Evolutionary conservation across 176 grass and related monocot genomes (phyloP).

Genomic region (Tillandsia leiboldiana): DNA sequence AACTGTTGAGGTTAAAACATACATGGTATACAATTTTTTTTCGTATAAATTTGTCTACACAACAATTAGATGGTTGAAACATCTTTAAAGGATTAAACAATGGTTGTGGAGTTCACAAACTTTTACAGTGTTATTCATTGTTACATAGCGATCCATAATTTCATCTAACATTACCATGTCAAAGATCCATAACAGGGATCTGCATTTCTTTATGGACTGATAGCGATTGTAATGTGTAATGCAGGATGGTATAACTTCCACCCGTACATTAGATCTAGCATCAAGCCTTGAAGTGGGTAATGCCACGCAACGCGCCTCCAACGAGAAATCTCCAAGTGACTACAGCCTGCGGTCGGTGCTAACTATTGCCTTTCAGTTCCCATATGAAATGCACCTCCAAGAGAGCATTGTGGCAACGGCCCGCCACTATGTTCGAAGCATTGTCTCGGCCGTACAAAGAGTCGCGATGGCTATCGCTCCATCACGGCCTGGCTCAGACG

Average conservation of each 20-base stretch:
- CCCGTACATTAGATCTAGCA: slow-evolving; percentile 81
- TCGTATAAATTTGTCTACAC: no score
- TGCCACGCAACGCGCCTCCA: slow-evolving; percentile 31
- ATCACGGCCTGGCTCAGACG: slow-evolving; percentile 33
- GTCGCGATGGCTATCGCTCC: slow-evolving; percentile 72
- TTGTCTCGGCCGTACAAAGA: slow-evolving; percentile 84
- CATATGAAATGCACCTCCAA: slow-evolving; percentile 82
- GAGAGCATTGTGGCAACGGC: slow-evolving; percentile 82
- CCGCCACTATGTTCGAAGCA: slow-evolving; percentile 78
- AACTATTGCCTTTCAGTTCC: slow-evolving; percentile 92
- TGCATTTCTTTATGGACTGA: not conserved
- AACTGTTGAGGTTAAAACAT: no score
- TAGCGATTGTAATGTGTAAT: not conserved
- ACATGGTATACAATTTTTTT: no score
- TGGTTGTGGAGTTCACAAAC: not conserved
- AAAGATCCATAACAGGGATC: not conserved
- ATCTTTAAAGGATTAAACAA: no score
- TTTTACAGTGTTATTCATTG: not conserved
- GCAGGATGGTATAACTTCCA: slow-evolving; percentile 55
- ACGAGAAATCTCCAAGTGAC: slow-evolving; percentile 27
- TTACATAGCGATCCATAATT: not conserved
- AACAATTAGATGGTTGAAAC: no score
- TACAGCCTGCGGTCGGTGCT: slow-evolving; percentile 70
- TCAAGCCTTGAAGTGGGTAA: slow-evolving; percentile 86
- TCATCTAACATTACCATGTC: not conserved